Evolutionary conservation across 192 early-diverging fungal species (phyloP), one percentile per base, ranked within the genome.

Genomic region (Rhizoclosmatium sp.): DNA sequence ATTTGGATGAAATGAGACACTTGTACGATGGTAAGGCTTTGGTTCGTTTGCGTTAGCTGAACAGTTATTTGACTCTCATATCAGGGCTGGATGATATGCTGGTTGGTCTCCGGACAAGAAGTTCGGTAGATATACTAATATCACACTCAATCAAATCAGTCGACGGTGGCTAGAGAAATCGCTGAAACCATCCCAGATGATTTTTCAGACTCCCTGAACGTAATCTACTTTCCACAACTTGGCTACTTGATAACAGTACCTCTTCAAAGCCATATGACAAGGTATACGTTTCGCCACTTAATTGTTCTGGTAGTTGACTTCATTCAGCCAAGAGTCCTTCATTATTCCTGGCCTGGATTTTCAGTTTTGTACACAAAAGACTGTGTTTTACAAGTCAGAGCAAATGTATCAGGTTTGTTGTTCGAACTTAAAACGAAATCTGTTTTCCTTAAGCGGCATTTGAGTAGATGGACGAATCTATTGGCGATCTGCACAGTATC

Each of bases 401-500:
- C 51, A 77, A 3, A 91, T 85, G 68, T 60, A 81, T 42, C 80
- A 80, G 85, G 89, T 92, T 75, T 62, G 23, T 9, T 5, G 41
- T 23, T 49, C 14, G 65, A 7, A 16, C 39, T n/a, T 59, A 4
- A 59, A 23, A 48, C 47, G 46, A 47, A 85, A 79, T 72, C 78
- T 78, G 59, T 0, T 54, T 54, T 54, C 51, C 51, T 54, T 1
- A 12, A 54, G 1, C 0, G 74, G 69, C 61, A 31, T 51, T 41
- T 47, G 14, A 71, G 46, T 82, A 92, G 48, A 82, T 98, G 14
- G 96, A 98, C 72, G 85, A 91, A 59, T 85, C 85, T 16, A 79
- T 95, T 5, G 95, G 96, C 3, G 96, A 98, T 68, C 90, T 98
- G 16, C 94, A 95, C 78, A 91, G 90, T 2, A 84, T 93, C 46